Evolutionary conservation across 495 filamentous ascomycete species (phyloP), one percentile per base, ranked within the genome.

Genomic region (Lichenothelia convexa): DNA sequence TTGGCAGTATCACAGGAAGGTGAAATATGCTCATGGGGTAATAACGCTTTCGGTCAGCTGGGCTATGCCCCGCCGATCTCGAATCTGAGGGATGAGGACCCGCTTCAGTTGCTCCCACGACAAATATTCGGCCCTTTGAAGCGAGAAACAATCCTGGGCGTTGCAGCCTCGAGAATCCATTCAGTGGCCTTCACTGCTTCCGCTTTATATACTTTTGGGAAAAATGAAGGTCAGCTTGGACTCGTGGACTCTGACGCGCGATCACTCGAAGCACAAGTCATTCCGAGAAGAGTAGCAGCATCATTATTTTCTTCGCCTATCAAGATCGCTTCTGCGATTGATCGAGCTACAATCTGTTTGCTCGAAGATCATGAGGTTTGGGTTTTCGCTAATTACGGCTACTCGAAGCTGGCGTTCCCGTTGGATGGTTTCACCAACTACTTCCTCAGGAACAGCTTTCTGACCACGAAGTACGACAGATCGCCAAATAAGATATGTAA

Each of bases 221-320:
- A 89, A 55, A 97, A 95, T 45, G 73, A 91, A 44, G 89, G 89
- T 17, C 89, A 97, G 46, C 68, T 97, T 32, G 91, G 89, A 3
- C 62, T 97, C 30, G 78, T 94, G 49, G 91, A 93, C 51, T 86
- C 89, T 9, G 87, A 95, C 55, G 84, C 91, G 26, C 74, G 82
- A 15, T 92, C 85, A 0, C 71, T 93, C 12, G 80, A 86, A 40
- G 59, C 71, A 13, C 89, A 97, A 52, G 64, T 65, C 9, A 78
- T 68, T 1, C 91, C 89, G 9, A 70, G 87, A 27, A 85, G 78
- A 42, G 86, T 95, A 20, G 81, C 83, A 0, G 83, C 80, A 0
- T 85, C 83, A 2, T 64, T 93, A 0, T 86, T 94, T 47, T 76
- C 73, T 11, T 71, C 70, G 5, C 61, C 74, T 0, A 91, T 95